Evolutionary conservation across 441 rosid species (phyloP), one percentile per base, ranked within the genome.

Genomic region (Sinapis alba): DNA sequence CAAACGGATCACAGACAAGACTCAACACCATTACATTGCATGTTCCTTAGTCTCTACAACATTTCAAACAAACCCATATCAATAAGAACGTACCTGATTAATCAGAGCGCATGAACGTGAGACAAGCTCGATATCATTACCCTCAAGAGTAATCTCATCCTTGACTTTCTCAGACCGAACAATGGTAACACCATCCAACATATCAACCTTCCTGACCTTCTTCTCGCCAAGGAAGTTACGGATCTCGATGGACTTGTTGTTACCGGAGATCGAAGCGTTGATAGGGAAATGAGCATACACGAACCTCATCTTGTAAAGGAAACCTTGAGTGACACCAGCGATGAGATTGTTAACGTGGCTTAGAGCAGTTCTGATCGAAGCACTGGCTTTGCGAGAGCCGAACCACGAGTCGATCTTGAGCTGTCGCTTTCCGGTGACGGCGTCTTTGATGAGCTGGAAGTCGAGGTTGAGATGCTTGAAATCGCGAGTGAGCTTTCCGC

Each of bases 391-490:
- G 32, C 97, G 79, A 3, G 91, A 64, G 0, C 86, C 93, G 57
- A 91, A 91, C 97, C 97, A 91, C 1, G 97, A 93, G 16, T 91
- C 94, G 69, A 89, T 84, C 86, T 66, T 86, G 8, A 91, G 89
- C 87, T 86, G 86, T 21, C 85, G 70, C 74, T 84, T 82, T 0
- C 93, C 97, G 7, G 88, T 84, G 9, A 24, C 83, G 75, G 62
- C 84, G 62, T 90, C 95, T 65, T 80, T 91, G 76, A 86, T 87
- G 58, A 88, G 77, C 62, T 88, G 93, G 78, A 90, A 90, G 64
- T 92, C 93, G 51, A 92, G 94, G 80, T 90, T 92, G 53, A 90
- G 85, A 71, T 90, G 96, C 87, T 92, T 92, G 87, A 92, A 92
- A 72, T 92, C 84, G 16, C 96, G 88, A 28, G 23, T 75, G 41